Evolutionary conservation across 257 asterid species (phyloP), one percentile per base, ranked within the genome.

Genomic region (Ocimum tenuiflorum): DNA sequence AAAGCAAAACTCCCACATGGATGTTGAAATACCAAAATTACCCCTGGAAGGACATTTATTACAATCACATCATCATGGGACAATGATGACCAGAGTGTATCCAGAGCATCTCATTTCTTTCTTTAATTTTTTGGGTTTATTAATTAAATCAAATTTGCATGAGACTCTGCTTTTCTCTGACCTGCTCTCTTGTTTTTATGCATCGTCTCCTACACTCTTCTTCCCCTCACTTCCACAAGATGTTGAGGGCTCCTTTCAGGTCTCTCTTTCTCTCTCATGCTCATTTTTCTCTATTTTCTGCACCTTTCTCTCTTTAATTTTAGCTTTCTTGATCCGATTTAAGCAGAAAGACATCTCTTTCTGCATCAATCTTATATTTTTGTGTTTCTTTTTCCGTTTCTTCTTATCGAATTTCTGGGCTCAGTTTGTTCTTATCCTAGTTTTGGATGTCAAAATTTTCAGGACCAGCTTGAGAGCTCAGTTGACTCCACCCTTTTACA

Each of bases 241-340:
- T 83, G 85, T 50, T 72, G 64, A 66, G 72, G 67, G 31, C 74
- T 71, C 69, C 71, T 62, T 79, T 75, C 69, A 80, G 82, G 86
- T 78, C 13, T 19, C 65, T 48, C 45, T 41, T 19, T 48, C 12
- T 48, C 63, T 68, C 73, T 68, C 33, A 53, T 1, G 10, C 20
- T 39, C 1, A 19, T 1, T 18, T 60, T n/a, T n/a, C n/a, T 15
- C 19, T 15, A 13, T 18, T 8, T 39, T 7, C 9, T 22, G 11
- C n/a, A n/a, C n/a, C n/a, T 10, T 8, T 5, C 11, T 36, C 19
- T 13, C 11, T 12, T 64, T 31, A 18, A 7, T 61, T 41, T 41
- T 42, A 11, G 1, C 1, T n/a, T 31, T 31, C 36, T 31, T 31
- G 36, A 31, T 31, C 36, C 36, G 36, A 31, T 31, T 31, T 5